Conservation (phyloP, 2,329 filamentous ascomycete species). For the Claviceps spartinae region DNA sequence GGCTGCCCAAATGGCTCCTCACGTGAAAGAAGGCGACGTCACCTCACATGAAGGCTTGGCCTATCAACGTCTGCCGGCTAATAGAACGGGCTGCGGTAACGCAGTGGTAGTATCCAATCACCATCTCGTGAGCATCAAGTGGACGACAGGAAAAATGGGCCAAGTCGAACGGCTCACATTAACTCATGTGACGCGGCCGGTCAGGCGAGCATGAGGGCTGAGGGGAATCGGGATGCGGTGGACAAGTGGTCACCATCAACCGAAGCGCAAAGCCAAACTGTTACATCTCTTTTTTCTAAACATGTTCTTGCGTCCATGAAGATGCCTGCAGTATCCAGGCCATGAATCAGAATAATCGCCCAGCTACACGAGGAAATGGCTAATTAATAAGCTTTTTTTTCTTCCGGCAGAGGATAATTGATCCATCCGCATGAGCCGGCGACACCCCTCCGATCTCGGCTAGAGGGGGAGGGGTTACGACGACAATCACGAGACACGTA, state of each 20-base stretch:
- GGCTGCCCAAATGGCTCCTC: not conserved
- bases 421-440: not conserved
- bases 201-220: not conserved
- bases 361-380: not conserved
- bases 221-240: not conserved
- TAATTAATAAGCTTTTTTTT: not conserved
- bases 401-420: no score
- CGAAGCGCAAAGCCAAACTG: not conserved
- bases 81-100: not conserved
- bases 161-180: not conserved
- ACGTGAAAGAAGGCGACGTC: not conserved
- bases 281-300: not conserved
- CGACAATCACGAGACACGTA: not conserved
- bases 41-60: not conserved
- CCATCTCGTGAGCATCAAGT: not conserved
- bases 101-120: not conserved
- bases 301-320: not conserved
- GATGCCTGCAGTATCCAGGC: not conserved
- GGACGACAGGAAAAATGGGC: not conserved
- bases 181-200: not conserved
- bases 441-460: constrained; percentile 6
- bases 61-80: not conserved
- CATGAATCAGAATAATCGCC: not conserved
- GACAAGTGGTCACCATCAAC: not conserved
- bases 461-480: constrained; percentile 5